Evolutionary conservation across 164 flowering plant genomes (phyloP), one percentile per base, ranked within the genome.

Genomic region (Aristolochia contorta): DNA sequence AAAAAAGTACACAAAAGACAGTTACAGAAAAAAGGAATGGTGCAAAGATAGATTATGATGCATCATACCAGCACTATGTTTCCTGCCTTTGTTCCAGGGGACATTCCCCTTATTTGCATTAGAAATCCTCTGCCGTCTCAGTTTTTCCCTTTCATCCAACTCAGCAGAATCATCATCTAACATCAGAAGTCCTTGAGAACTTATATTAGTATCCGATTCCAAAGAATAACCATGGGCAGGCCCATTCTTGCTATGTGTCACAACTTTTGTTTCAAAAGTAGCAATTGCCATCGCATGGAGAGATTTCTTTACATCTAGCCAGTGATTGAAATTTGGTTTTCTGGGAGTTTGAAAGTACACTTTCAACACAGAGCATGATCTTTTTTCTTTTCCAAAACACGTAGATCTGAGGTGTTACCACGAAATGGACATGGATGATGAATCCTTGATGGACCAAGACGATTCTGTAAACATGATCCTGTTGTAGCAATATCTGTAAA

Each of bases 31-130:
- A 49, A 0, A 18, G 53, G 12, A 49, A 49, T 18, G 53, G 53
- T 8, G 20, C 53, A 49, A 49, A 6, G 53, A 18, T 19, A 56
- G 58, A 22, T 25, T 50, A 51, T 56, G 56, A 54, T 53, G 15
- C 30, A 45, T 7, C 33, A 25, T 30, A 33, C 99, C 99, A 68
- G 85, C 70, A 75, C 89, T 90, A 67, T 94, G 99, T 73, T 88
- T 94, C 78, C 81, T 82, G 65, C 99, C 97, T 74, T 84, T 88
- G 82, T 94, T 94, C 99, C 99, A 94, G 19, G 99, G 91, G 1
- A 80, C 78, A 10, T 56, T 56, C 16, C 58, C 58, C 32, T 27
- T 56, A 32, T 30, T 56, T 16, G 97, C 97, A 72, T 85, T 81
- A 12, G 99, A 90, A 54, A 94, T 94, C 67, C 85, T 83, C 77